Conservation (phyloP, 2,329 filamentous ascomycete genomes). For the Hymenoscyphus occultus region DNA sequence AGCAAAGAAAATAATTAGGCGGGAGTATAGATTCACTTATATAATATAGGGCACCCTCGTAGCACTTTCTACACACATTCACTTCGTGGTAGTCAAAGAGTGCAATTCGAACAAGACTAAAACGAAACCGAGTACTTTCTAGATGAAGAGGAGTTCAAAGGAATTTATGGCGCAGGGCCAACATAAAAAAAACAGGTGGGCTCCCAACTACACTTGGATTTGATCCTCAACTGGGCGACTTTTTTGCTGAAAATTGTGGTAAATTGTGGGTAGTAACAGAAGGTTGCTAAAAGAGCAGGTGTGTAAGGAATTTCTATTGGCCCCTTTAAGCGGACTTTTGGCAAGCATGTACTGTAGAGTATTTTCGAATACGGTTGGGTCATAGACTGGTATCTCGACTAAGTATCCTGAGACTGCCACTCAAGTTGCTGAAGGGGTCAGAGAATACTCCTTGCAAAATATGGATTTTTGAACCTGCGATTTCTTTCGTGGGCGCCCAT, state of each 20-base stretch:
- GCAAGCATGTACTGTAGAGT: too few species aligned
- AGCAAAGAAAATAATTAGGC: too few species aligned
- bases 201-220: neutral
- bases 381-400: neutral
- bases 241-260: slow-evolving; percentile 23
- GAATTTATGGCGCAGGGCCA: neutral
- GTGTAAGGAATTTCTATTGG: neutral
- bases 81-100: too few species aligned
- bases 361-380: neutral
- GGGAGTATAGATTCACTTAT: too few species aligned
- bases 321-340: neutral
- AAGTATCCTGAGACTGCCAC: neutral
- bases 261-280: slow-evolving; percentile 26
- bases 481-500: slow-evolving; percentile 42
- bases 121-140: too few species aligned
- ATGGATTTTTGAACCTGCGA: slow-evolving; percentile 44
- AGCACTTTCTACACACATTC: too few species aligned
- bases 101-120: too few species aligned
- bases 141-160: neutral
- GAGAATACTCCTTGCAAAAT: neutral
- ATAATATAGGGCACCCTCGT: too few species aligned
- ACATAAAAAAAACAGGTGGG: neutral
- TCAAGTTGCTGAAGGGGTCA: neutral
- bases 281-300: slow-evolving; percentile 19
- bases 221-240: slow-evolving; percentile 15